Evolutionary conservation across 2,329 filamentous ascomycete species (phyloP).

Genomic region (Teratosphaeria destructans): DNA sequence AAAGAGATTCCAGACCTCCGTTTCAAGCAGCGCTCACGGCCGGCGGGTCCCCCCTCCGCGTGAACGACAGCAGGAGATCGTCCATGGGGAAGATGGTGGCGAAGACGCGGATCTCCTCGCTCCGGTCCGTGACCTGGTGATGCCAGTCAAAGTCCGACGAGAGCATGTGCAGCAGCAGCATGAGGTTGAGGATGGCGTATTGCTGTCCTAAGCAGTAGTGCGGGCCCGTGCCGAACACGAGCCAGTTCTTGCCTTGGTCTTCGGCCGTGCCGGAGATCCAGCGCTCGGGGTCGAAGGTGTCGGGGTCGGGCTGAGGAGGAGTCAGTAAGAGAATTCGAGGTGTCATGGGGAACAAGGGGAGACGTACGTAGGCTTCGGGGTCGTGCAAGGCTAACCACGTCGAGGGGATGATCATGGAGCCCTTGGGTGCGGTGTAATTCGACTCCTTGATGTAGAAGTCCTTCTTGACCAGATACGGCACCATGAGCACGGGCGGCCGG

Average conservation of each 20-base stretch:
- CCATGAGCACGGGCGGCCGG: conserved; percentile 93
- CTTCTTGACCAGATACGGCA: conserved; percentile 91
- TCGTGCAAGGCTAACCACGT: conserved; percentile 87
- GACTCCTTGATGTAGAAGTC: conserved; percentile 77
- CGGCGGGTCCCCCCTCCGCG: conserved; percentile 5
- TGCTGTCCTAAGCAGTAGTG: conserved; percentile 94
- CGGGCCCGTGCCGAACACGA: conserved; percentile 90
- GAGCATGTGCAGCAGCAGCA: conserved; percentile 41
- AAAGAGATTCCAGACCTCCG: too few relatives aligned
- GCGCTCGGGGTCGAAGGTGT: conserved; percentile 79
- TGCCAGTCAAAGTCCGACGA: conserved; percentile 56
- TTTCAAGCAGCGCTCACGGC: not conserved
- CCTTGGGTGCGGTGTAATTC: conserved; percentile 82
- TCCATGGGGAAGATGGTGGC: conserved; percentile 94
- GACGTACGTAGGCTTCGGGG: conserved; percentile 62
- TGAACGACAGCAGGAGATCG: conserved; percentile 17
- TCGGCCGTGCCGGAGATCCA: conserved; percentile 88
- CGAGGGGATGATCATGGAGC: conserved; percentile 88
- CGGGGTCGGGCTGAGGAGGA: conserved; percentile 53
- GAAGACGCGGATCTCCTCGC: conserved; percentile 96
- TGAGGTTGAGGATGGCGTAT: conserved; percentile 82
- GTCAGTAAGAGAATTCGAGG: not conserved
- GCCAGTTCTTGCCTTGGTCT: conserved; percentile 86
- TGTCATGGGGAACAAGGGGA: not conserved
- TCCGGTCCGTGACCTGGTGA: conserved; percentile 71